Percentiles rank a stretch among this genome's conserved stretches.
phyloP scores from a whole-genome alignment of 2,329 filamentous ascomycete species.

The Plectosphaerella cucumerina region DNA sequence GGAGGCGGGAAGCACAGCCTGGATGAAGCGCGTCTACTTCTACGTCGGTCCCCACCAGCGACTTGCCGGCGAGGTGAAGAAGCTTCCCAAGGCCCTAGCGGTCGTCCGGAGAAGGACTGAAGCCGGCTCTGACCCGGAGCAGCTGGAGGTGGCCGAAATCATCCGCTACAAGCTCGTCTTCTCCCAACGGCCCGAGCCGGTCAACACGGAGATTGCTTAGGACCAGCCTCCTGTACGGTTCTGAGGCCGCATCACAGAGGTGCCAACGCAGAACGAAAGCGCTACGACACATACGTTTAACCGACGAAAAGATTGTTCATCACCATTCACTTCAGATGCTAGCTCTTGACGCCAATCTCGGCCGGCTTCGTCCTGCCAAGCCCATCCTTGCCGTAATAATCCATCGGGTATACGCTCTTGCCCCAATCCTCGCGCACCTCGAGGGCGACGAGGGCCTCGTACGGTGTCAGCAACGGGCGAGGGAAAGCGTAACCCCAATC shows the following conservation, averaged over 20 bases:
- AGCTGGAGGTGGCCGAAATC: conserved; percentile 82
- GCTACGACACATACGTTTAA: background rate
- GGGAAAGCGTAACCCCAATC: conserved; percentile 99
- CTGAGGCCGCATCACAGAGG: background rate
- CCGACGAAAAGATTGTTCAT: background rate
- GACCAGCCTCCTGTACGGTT: background rate
- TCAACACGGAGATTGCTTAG: conserved; percentile 44
- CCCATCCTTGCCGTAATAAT: conserved; percentile 93
- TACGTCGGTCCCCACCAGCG: conserved; percentile 88
- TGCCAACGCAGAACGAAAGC: background rate
- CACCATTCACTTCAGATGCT: background rate
- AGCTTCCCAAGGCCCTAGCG: conserved; percentile 72
- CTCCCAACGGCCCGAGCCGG: conserved; percentile 78
- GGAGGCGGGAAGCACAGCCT: conserved; percentile 54
- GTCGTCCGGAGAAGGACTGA: conserved; percentile 61
- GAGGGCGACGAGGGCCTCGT: conserved; percentile 90
- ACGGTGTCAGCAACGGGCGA: conserved; percentile 82
- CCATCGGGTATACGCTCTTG: conserved; percentile 85
- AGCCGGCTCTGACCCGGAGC: conserved; percentile 40
- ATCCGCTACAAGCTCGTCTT: conserved; percentile 86
- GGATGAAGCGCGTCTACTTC: conserved; percentile 88
- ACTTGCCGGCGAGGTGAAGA: conserved; percentile 86
- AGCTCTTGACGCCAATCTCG: conserved; percentile 14
- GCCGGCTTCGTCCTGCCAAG: conserved; percentile 69
- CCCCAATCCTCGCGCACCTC: conserved; percentile 75